Percentiles rank a stretch among this genome's conserved stretches.
phyloP scores from a whole-genome alignment of 2,329 filamentous ascomycete species.

The Coniochaeta sp. region DNA sequence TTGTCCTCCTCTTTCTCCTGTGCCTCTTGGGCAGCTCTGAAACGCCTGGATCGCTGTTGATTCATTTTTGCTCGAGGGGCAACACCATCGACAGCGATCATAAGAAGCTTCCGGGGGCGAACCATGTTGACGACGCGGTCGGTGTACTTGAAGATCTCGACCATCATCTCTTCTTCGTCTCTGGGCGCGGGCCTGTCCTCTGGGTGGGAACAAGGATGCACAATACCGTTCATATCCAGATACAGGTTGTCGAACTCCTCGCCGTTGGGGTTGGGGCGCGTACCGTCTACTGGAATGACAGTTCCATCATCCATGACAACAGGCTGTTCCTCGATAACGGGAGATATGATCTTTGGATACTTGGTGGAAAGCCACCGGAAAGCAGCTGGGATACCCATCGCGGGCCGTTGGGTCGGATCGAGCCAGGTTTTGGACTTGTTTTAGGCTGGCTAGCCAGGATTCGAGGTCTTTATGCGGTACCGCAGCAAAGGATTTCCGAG shows the following conservation, averaged over 20 bases:
- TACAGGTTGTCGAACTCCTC: slow-evolving; percentile 98
- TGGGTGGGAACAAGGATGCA: slow-evolving; percentile 96
- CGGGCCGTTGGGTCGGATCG: slow-evolving; percentile 12
- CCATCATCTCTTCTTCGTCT: slow-evolving; percentile 98
- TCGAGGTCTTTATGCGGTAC: background rate
- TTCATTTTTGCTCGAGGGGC: slow-evolving; percentile 99
- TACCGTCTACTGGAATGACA: slow-evolving; percentile 76
- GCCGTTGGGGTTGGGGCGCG: slow-evolving; percentile 84
- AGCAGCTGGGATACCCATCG: slow-evolving; percentile 89
- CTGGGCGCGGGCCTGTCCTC: slow-evolving; percentile 86
- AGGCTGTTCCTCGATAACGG: slow-evolving; percentile 80
- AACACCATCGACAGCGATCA: slow-evolving; percentile 98
- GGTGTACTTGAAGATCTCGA: slow-evolving; percentile 97
- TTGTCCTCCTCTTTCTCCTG: slow-evolving; percentile 91
- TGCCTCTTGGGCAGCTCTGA: slow-evolving; percentile 89
- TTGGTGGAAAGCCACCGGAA: slow-evolving; percentile 96
- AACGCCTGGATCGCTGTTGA: slow-evolving; percentile 92
- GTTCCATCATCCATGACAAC: slow-evolving; percentile 73
- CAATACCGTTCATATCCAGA: slow-evolving; percentile 98
- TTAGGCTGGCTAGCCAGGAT: background rate
- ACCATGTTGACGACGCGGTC: slow-evolving; percentile 99
- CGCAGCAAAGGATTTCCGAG: background rate
- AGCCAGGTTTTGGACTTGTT: background rate
- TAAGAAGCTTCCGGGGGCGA: slow-evolving; percentile 85
- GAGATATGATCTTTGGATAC: slow-evolving; percentile 94